Evolutionary conservation across 768 basidiomycete species (phyloP).

Genomic region (Rhizopogon rudus): DNA sequence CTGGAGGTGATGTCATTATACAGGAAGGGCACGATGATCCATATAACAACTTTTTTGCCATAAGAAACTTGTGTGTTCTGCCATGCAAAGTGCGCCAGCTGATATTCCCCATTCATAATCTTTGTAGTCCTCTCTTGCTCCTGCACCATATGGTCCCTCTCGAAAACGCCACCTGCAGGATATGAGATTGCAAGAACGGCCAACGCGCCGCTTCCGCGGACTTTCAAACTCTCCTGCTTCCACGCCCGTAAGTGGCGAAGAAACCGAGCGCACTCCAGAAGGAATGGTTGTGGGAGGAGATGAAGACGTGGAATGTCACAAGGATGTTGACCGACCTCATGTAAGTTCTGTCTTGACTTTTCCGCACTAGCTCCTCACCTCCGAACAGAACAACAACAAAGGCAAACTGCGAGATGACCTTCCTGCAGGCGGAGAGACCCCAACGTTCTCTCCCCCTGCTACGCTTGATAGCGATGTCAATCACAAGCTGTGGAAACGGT

Average conservation of each 20-base stretch:
- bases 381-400: neutral
- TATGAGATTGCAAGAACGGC: neutral
- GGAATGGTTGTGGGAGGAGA: no score
- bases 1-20: no score
- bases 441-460: neutral
- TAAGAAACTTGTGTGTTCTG: no score
- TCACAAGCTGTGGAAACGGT: neutral
- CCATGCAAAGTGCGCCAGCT: neutral
- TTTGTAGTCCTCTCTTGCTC: neutral
- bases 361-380: neutral
- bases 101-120: neutral
- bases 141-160: neutral
- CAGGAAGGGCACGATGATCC: no score
- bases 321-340: neutral
- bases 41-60: no score
- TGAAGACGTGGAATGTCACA: neutral
- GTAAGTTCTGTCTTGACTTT: neutral
- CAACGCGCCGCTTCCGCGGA: neutral
- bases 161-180: no score
- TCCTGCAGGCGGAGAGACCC: neutral
- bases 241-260: no score
- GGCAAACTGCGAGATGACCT: neutral
- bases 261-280: no score
- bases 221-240: no score
- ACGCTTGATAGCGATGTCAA: neutral